Evolutionary conservation across 768 basidiomycete species (phyloP).

Genomic region (Agaricus subrufescens): DNA sequence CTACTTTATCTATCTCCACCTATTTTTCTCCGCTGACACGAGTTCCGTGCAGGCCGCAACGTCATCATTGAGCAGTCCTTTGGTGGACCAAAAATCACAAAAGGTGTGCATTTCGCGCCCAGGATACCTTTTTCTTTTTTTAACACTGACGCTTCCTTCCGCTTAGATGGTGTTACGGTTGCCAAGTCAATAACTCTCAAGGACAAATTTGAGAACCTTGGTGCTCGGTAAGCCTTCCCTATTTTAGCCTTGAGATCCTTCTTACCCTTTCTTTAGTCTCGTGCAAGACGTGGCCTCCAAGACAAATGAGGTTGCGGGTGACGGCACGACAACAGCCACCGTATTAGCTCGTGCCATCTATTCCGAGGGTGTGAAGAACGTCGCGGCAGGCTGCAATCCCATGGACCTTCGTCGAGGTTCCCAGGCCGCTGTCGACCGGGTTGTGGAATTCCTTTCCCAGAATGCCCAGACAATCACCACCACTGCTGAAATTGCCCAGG

Average conservation of each 20-base stretch:
- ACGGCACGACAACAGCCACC: slow-evolving; percentile 97
- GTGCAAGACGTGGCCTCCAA: slow-evolving; percentile 95
- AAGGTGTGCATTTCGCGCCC: slow-evolving; percentile 47
- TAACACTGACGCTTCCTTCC: slow-evolving; percentile 5
- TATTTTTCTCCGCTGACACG: slow-evolving; percentile 1
- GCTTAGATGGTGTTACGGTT: slow-evolving; percentile 90
- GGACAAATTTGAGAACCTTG: slow-evolving; percentile 99
- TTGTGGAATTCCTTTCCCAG: slow-evolving; percentile 83
- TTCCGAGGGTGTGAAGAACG: slow-evolving; percentile 98
- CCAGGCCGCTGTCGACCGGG: slow-evolving; percentile 93
- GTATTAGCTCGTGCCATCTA: slow-evolving; percentile 97
- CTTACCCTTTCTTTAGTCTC: slow-evolving; percentile 44
- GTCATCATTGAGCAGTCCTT: slow-evolving; percentile 96
- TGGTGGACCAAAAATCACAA: slow-evolving; percentile 93
- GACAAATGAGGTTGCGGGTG: slow-evolving; percentile 95
- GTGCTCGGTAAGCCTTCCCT: slow-evolving; percentile 70
- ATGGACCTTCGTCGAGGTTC: slow-evolving; percentile 99
- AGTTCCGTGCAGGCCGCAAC: slow-evolving; percentile 66
- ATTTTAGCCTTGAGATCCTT: not conserved
- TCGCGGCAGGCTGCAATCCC: slow-evolving; percentile 98
- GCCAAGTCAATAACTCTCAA: slow-evolving; percentile 92
- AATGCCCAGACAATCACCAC: slow-evolving; percentile 96
- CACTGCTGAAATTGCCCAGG: slow-evolving; percentile 95
- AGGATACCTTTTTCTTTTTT: slow-evolving; percentile 8
- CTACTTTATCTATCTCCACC: not conserved